A percentile compares a stretch with the other conserved stretches of the same genome.
phyloP scores from a whole-genome alignment of 371 early-diverging fungal species.

The Batrachochytrium dendrobatidis region DNA sequence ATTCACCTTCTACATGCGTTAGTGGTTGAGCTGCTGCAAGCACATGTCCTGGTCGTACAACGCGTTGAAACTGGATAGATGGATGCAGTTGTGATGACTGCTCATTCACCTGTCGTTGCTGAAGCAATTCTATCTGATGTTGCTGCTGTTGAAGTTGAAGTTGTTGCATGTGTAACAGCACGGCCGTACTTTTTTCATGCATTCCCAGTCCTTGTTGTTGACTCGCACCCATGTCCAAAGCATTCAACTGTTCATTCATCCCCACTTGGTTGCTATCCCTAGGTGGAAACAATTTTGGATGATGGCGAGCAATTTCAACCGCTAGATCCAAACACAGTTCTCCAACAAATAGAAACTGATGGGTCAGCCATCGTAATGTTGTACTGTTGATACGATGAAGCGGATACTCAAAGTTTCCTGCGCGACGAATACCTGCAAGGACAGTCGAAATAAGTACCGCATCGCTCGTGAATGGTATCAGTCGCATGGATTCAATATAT shows the following conservation, averaged over 20 bases:
- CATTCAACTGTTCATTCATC: no score
- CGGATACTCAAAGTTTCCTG: conserved; percentile 9
- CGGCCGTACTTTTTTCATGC: no score
- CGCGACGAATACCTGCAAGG: conserved; percentile 4
- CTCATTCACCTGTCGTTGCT: not conserved
- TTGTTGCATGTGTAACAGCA: no score
- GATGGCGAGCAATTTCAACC: not conserved
- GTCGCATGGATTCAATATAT: no score
- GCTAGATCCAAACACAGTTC: conserved; percentile 2
- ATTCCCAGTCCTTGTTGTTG: no score
- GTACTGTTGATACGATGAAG: not conserved
- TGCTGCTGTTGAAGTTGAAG: not conserved
- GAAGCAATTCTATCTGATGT: not conserved
- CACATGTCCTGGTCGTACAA: no score
- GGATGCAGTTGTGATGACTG: no score
- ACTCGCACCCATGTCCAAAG: no score
- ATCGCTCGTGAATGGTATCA: conserved; percentile 7
- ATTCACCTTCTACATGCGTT: no score
- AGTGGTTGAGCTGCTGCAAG: no score
- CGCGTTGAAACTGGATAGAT: no score
- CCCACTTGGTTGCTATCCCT: no score
- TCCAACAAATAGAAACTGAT: conserved; percentile 3
- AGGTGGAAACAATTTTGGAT: not conserved
- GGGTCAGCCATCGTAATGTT: conserved; percentile 1
- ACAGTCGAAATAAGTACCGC: conserved; percentile 2